Base-by-base conservation (phyloP, 2,329 filamentous ascomycete species). In the Pseudogymnoascus sp. region DNA sequence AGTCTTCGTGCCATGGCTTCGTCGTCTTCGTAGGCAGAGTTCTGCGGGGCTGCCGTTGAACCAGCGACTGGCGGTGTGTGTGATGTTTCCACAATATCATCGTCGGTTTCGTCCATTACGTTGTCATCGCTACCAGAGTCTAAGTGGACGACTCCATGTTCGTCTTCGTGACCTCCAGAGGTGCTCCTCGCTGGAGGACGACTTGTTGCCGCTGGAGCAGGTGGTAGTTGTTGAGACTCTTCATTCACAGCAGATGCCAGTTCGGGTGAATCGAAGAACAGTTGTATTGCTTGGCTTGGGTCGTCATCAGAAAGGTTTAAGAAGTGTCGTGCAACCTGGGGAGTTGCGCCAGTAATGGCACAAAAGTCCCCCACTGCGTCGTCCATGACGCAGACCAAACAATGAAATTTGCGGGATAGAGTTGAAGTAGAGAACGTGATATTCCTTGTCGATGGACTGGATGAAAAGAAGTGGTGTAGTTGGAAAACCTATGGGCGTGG, bases 191-290 rank as follows among this genome's bases (percentile, higher is more conserved):
- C 47, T 62, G 74, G 64, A 31, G 47, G 26, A n/a, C 14, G 24
- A 66, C 68, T 64, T 69, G 71, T 68, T 61, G 68, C 67, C 13
- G 66, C 62, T 33, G 70, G 74, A 64, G 72, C 65, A 60, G 68
- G 67, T 40, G 71, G 73, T 8, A 71, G 59, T n/a, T 66, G 60
- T 37, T 69, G 62, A 21, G 67, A 59, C 31, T 59, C 63, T 19
- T 68, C 63, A 44, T 67, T 61, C 21, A 69, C 53, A 26, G 68
- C 64, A 62, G 67, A 63, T 69, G 68, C 85, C 66, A 88, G 84
- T 59, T 93, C 92, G 47, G 89, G 90, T 73, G 89, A 95, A 72
- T 96, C 91, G 75, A 91, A 97, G 78, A 87, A 99, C 11, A 97
- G 86, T 72, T 91, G 86, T 70, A 97, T 87, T 26, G 95, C 95